Percentiles rank a stretch among this genome's conserved stretches.
Conservation (phyloP, 1,139 yeast genomes). For the Protomyces macrosporus region DNA sequence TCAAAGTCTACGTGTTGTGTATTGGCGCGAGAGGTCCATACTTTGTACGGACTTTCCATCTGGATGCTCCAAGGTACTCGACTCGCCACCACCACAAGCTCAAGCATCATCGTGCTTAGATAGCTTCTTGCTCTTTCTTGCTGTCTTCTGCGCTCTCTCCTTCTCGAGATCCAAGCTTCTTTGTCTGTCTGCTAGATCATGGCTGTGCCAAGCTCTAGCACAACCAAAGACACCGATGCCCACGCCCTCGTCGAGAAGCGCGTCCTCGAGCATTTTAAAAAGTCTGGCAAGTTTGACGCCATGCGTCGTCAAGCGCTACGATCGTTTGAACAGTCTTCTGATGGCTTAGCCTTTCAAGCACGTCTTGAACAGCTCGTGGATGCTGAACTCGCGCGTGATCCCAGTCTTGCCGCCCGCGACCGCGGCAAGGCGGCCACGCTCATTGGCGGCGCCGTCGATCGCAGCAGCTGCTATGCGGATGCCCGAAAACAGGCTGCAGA, state of each 20-base stretch:
- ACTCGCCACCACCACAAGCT: too few species aligned
- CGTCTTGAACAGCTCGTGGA: constrained; percentile 12
- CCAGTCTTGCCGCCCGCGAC: constrained; percentile 12
- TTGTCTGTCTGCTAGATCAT: too few species aligned
- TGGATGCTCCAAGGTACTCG: too few species aligned
- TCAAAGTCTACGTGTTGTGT: too few species aligned
- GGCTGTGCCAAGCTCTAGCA: background rate
- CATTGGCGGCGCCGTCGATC: constrained; percentile 20
- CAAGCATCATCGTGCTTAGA: too few species aligned
- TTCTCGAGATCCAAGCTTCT: too few species aligned
- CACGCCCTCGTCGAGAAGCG: constrained; percentile 2
- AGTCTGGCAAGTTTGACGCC: constrained; percentile 20
- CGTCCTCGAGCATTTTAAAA: constrained; percentile 14
- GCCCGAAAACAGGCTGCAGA: constrained; percentile 12
- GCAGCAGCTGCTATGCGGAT: constrained; percentile 17
- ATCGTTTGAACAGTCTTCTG: constrained; percentile 4
- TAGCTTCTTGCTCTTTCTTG: too few species aligned
- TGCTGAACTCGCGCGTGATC: constrained; percentile 18
- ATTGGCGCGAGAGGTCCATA: too few species aligned
- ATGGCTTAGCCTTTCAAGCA: constrained; percentile 14
- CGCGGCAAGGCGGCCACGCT: constrained; percentile 25
- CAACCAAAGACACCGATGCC: background rate
- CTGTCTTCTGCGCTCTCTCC: too few species aligned
- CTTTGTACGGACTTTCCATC: too few species aligned
- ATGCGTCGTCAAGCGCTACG: constrained; percentile 7